phyloP scores from a whole-genome alignment of 2,329 filamentous ascomycete species.

The Ophiocordyceps sinensis region DNA sequence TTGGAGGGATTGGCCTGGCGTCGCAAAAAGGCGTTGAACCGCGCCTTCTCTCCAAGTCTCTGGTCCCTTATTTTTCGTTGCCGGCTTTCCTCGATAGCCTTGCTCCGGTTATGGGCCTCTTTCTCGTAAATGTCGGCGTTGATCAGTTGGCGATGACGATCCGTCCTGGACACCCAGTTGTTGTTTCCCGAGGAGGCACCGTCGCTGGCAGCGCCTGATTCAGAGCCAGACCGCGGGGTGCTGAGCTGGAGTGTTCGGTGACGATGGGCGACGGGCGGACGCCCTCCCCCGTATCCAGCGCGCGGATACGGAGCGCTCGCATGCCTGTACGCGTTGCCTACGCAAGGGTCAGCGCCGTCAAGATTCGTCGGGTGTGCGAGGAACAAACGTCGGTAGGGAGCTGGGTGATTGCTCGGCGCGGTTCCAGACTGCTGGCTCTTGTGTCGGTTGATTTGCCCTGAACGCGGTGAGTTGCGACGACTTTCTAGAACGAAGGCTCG shows the following conservation, averaged over 20 bases:
- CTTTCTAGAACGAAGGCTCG: slow-evolving; percentile 1
- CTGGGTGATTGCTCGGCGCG: slow-evolving; percentile 11
- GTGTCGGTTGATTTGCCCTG: slow-evolving; percentile 68
- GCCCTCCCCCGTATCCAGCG: slow-evolving; percentile 21
- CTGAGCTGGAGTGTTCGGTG: slow-evolving; percentile 53
- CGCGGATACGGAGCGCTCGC: slow-evolving; percentile 17
- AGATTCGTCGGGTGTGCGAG: neutral
- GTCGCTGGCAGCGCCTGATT: slow-evolving; percentile 20
- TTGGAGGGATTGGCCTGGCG: slow-evolving; percentile 9
- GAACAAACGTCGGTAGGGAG: slow-evolving; percentile 22
- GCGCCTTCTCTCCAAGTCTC: slow-evolving; percentile 43
- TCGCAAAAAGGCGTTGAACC: slow-evolving; percentile 27
- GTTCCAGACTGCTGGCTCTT: slow-evolving; percentile 46
- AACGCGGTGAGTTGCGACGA: slow-evolving; percentile 8
- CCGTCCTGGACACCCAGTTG: slow-evolving; percentile 55
- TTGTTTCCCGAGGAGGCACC: slow-evolving; percentile 15
- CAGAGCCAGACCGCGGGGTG: slow-evolving; percentile 16
- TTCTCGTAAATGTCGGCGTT: slow-evolving; percentile 68
- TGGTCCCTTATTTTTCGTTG: slow-evolving; percentile 38
- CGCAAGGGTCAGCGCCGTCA: no score
- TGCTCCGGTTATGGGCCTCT: slow-evolving; percentile 50
- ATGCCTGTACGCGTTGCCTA: slow-evolving; percentile 19
- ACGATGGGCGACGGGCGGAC: slow-evolving; percentile 22
- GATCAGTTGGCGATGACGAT: slow-evolving; percentile 70
- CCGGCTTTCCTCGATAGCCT: slow-evolving; percentile 57